Evolutionary conservation across 495 filamentous ascomycete genomes (phyloP).

Genomic region (Tetracladium setigerum): DNA sequence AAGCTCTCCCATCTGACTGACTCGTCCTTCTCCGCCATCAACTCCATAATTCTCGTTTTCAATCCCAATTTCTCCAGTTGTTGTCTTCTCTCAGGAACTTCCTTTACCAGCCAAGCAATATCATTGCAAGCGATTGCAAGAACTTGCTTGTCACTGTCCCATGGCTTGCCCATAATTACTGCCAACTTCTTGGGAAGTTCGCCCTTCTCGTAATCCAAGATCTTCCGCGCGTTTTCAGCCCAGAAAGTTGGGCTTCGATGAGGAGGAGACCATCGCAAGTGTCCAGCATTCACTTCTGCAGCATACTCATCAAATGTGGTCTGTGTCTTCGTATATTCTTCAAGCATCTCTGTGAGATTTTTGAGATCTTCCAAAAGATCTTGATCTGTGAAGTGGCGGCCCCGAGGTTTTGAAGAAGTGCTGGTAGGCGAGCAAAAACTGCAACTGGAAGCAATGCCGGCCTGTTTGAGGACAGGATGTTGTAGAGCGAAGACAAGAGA

Average conservation of each 20-base stretch:
- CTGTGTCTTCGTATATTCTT: slow-evolving; percentile 91
- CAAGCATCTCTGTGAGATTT: slow-evolving; percentile 66
- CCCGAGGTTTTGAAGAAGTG: slow-evolving; percentile 71
- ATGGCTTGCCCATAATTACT: slow-evolving; percentile 77
- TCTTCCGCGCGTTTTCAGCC: slow-evolving; percentile 89
- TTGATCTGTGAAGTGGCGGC: slow-evolving; percentile 78
- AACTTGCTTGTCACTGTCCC: slow-evolving; percentile 92
- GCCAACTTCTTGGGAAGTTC: slow-evolving; percentile 75
- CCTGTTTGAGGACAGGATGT: slow-evolving; percentile 73
- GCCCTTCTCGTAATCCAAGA: slow-evolving; percentile 76
- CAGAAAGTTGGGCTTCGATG: slow-evolving; percentile 88
- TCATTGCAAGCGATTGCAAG: slow-evolving; percentile 96
- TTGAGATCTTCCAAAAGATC: slow-evolving; percentile 85
- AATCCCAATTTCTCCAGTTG: slow-evolving; percentile 86
- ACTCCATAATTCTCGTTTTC: slow-evolving; percentile 87
- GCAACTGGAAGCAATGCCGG: slow-evolving; percentile 72
- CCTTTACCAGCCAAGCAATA: slow-evolving; percentile 79
- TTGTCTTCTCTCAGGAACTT: slow-evolving; percentile 75
- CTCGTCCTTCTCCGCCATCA: slow-evolving; percentile 89
- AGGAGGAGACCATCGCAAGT: slow-evolving; percentile 91
- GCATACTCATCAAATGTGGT: slow-evolving; percentile 97
- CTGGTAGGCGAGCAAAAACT: slow-evolving; percentile 73
- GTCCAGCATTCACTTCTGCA: slow-evolving; percentile 78
- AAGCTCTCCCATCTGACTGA: slow-evolving; percentile 92
- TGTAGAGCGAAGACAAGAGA: slow-evolving; percentile 78